Percentiles rank a stretch among this genome's conserved stretches.
phyloP scores from a whole-genome alignment of 148 eudicot genomes.

The Amaranthus palmeri region DNA sequence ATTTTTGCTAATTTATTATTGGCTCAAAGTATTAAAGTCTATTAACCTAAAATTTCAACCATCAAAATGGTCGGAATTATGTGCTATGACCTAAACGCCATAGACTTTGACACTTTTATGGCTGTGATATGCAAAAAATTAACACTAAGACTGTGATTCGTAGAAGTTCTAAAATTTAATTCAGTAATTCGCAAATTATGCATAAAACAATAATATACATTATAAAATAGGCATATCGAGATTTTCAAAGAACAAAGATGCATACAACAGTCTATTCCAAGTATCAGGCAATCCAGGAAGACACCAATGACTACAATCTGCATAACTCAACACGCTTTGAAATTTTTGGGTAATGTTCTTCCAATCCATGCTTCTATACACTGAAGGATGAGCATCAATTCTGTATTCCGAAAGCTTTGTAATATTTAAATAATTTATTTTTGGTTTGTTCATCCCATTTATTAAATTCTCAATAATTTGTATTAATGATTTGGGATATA shows the following conservation, averaged over 20 bases:
- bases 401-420: constrained; percentile 41
- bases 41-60: too few species aligned
- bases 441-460: constrained; percentile 16
- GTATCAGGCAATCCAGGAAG: constrained; percentile 50
- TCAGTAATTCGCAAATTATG: too few species aligned
- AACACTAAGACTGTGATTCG: too few species aligned
- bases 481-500: constrained; percentile 28
- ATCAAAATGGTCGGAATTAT: too few species aligned
- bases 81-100: too few species aligned
- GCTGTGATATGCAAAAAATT: too few species aligned
- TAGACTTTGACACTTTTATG: too few species aligned
- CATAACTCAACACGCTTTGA: constrained; percentile 7
- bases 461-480: constrained; percentile 24
- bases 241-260: constrained; percentile 19
- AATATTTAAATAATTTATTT: constrained; percentile 36
- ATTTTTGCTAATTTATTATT: too few species aligned
- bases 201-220: too few species aligned
- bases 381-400: constrained; percentile 40
- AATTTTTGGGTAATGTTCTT: constrained; percentile 11
- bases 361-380: constrained; percentile 25
- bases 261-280: constrained; percentile 42
- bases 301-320: constrained; percentile 59
- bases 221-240: too few species aligned
- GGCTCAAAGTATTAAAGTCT: too few species aligned
- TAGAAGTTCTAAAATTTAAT: too few species aligned